Percentiles rank a stretch among this genome's conserved stretches.
These are phyloP conservation scores for Monilinia polystroma DNA, from an alignment of 2,329 filamentous ascomycete genomes.

Conservation along the genomic window DNA sequence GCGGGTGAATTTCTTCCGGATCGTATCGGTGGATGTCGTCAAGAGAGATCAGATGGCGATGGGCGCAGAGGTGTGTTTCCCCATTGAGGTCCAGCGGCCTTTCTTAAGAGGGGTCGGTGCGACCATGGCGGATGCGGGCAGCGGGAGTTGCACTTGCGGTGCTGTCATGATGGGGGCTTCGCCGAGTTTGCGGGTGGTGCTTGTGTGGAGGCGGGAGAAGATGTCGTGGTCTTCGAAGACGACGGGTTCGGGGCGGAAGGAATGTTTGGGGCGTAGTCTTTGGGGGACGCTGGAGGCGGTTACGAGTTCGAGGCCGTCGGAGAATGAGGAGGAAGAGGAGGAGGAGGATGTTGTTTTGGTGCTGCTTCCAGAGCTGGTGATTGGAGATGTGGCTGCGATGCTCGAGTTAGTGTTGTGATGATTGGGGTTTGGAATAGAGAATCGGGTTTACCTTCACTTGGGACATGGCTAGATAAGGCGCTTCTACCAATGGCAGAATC, in stretches of 20 bases:
- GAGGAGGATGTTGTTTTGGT: constrained; percentile 19
- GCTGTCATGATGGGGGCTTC: constrained; percentile 33
- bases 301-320: constrained; percentile 35
- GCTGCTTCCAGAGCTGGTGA: constrained; percentile 34
- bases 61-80: background rate
- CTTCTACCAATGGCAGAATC: constrained; percentile 36
- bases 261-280: constrained; percentile 19
- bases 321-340: constrained; percentile 30
- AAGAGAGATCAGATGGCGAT: background rate
- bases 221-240: constrained; percentile 36
- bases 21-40: no score
- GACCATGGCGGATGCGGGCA: background rate
- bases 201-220: constrained; percentile 39
- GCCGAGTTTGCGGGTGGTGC: constrained; percentile 38
- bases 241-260: constrained; percentile 30
- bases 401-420: constrained; percentile 1
- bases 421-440: background rate
- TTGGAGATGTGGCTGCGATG: constrained; percentile 29
- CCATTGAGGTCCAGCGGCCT: background rate
- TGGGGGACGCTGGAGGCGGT: constrained; percentile 5
- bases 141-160: background rate
- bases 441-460: constrained; percentile 36
- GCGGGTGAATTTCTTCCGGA: no score
- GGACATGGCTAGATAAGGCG: constrained; percentile 28
- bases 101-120: background rate